These are phyloP conservation scores for Poronia punctata DNA, from an alignment of 495 filamentous ascomycete genomes.

Conservation along the genomic window DNA sequence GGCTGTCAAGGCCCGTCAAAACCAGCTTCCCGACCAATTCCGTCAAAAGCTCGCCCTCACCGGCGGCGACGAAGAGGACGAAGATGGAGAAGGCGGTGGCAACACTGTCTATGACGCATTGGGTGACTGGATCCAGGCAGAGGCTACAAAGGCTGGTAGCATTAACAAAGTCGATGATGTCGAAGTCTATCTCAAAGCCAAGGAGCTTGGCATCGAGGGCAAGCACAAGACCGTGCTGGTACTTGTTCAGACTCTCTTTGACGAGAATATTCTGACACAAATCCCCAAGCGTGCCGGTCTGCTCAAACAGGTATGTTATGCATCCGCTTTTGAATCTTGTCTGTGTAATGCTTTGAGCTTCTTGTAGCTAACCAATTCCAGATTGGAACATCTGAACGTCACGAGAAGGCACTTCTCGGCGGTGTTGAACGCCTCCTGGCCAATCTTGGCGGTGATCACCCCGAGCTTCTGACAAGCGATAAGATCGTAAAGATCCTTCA, in stretches of 20 bases:
- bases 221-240: slow-evolving; percentile 94
- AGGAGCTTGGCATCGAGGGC: slow-evolving; percentile 87
- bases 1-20: slow-evolving; percentile 87
- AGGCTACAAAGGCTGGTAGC: slow-evolving; percentile 63
- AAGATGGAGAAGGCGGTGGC: slow-evolving; percentile 67
- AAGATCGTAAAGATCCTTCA: slow-evolving; percentile 81
- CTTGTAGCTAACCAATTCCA: slow-evolving; percentile 39
- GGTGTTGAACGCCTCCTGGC: slow-evolving; percentile 86
- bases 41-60: slow-evolving; percentile 83
- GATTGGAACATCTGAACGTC: slow-evolving; percentile 82
- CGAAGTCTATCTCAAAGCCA: slow-evolving; percentile 90
- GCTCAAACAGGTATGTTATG: slow-evolving; percentile 67
- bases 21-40: slow-evolving; percentile 82
- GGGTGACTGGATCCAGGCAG: slow-evolving; percentile 81
- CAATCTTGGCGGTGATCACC: slow-evolving; percentile 61
- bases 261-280: slow-evolving; percentile 76
- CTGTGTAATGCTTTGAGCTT: background rate
- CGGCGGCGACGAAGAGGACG: slow-evolving; percentile 70
- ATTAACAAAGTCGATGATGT: slow-evolving; percentile 73
- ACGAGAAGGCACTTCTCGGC: slow-evolving; percentile 96
- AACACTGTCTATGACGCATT: slow-evolving; percentile 84
- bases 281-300: slow-evolving; percentile 72
- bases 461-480: slow-evolving; percentile 56
- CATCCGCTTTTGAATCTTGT: background rate
- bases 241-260: slow-evolving; percentile 87